Percentiles rank a stretch among this genome's conserved stretches.
Conservation (phyloP, 768 basidiomycete genomes). For the Tricholoma terreum region DNA sequence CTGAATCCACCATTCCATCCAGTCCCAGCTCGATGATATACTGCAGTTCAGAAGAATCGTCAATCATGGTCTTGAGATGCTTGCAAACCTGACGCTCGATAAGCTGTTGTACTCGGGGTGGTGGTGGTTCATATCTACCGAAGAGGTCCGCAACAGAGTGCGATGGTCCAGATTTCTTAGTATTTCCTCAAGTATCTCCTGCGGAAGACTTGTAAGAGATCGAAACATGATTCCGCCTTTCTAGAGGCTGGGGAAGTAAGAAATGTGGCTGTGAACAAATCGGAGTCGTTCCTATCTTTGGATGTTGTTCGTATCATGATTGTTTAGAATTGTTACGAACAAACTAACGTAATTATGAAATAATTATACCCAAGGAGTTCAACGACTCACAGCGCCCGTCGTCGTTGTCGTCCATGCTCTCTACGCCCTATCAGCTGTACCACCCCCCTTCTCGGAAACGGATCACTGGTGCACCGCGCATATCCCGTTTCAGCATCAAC, state of each 20-base stretch:
- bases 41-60: constrained; percentile 27
- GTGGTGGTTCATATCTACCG: not conserved
- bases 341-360: too few species aligned
- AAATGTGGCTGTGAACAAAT: too few species aligned
- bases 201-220: not conserved
- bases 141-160: not conserved
- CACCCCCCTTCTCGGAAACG: not conserved
- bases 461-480: not conserved
- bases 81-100: constrained; percentile 28
- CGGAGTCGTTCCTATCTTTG: too few species aligned
- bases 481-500: not conserved
- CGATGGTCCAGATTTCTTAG: not conserved
- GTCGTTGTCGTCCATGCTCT: not conserved
- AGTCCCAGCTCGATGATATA: constrained; percentile 38
- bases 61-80: constrained; percentile 18
- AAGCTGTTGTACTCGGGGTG: not conserved
- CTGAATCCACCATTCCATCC: constrained; percentile 32
- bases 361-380: not conserved
- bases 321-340: too few species aligned
- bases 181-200: not conserved
- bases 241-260: too few species aligned
- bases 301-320: too few species aligned
- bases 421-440: not conserved
- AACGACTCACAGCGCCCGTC: not conserved
- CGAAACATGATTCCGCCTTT: not conserved